A percentile compares a stretch with the other conserved stretches of the same genome.
phyloP scores from a whole-genome alignment of 2,329 filamentous ascomycete species.

The Macrophomina phaseolina region DNA sequence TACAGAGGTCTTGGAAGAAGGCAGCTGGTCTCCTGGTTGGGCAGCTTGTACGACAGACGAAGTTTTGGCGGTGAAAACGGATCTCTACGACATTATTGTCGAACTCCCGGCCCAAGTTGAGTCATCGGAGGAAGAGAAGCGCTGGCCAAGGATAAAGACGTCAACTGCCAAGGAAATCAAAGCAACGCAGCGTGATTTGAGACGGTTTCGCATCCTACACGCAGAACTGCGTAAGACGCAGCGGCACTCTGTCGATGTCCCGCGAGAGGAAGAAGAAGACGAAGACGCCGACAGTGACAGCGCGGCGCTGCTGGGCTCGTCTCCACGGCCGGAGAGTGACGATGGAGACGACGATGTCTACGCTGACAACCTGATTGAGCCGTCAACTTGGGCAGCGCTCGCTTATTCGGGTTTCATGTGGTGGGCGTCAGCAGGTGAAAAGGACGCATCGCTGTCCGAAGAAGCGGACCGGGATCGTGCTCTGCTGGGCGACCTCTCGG shows the following conservation, averaged over 20 bases:
- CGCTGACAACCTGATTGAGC: slow-evolving; percentile 56
- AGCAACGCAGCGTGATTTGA: slow-evolving; percentile 88
- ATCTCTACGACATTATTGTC: slow-evolving; percentile 88
- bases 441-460: slow-evolving; percentile 60
- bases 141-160: slow-evolving; percentile 78
- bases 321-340: neutral
- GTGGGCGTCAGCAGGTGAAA: slow-evolving; percentile 86
- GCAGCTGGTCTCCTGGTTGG: slow-evolving; percentile 68
- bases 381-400: slow-evolving; percentile 70
- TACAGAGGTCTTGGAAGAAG: slow-evolving; percentile 46
- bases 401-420: slow-evolving; percentile 86
- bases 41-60: slow-evolving; percentile 95
- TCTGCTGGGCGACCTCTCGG: slow-evolving; percentile 50
- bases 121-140: slow-evolving; percentile 43
- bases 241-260: slow-evolving; percentile 34
- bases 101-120: slow-evolving; percentile 61
- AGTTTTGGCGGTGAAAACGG: slow-evolving; percentile 83
- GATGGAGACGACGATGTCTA: slow-evolving; percentile 26
- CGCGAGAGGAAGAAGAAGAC: slow-evolving; percentile 35
- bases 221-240: slow-evolving; percentile 43
- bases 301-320: slow-evolving; percentile 32
- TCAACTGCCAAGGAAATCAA: slow-evolving; percentile 69
- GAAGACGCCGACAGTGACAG: slow-evolving; percentile 46
- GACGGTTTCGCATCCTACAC: slow-evolving; percentile 63
- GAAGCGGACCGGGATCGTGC: slow-evolving; percentile 59